phyloP scores from a whole-genome alignment of 2,329 filamentous ascomycete genomes.

The Colletotrichum sp. region DNA sequence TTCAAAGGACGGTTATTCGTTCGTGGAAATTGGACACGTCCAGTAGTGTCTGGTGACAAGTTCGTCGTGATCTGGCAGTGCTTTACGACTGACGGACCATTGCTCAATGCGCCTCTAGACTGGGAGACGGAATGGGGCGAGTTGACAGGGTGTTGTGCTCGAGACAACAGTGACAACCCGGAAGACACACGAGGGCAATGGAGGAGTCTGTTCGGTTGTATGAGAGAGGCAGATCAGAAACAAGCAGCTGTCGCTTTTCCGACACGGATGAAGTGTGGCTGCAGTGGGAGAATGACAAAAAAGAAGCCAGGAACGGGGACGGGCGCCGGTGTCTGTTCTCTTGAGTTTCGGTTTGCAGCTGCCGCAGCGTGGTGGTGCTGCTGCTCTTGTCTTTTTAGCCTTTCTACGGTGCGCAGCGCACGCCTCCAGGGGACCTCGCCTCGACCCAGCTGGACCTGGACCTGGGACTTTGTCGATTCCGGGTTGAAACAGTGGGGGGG shows the following conservation, averaged over 20 bases:
- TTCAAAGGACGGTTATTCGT: background rate
- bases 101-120: background rate
- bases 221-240: background rate
- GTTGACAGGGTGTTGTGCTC: background rate
- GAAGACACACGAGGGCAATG: background rate
- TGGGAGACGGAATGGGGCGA: background rate
- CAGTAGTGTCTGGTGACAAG: background rate
- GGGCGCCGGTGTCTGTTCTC: constrained; percentile 15
- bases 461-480: background rate
- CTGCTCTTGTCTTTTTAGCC: background rate
- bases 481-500: constrained; percentile 13
- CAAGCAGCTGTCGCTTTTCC: background rate
- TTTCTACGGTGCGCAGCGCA: background rate
- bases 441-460: background rate
- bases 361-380: background rate
- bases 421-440: background rate
- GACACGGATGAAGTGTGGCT: background rate
- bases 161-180: background rate
- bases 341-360: constrained; percentile 7
- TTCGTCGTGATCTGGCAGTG: background rate
- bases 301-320: background rate
- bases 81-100: background rate
- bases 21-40: background rate
- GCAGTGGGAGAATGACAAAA: background rate
- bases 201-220: background rate